Base-by-base conservation (phyloP, 768 basidiomycete species). In the Russula abietina region DNA sequence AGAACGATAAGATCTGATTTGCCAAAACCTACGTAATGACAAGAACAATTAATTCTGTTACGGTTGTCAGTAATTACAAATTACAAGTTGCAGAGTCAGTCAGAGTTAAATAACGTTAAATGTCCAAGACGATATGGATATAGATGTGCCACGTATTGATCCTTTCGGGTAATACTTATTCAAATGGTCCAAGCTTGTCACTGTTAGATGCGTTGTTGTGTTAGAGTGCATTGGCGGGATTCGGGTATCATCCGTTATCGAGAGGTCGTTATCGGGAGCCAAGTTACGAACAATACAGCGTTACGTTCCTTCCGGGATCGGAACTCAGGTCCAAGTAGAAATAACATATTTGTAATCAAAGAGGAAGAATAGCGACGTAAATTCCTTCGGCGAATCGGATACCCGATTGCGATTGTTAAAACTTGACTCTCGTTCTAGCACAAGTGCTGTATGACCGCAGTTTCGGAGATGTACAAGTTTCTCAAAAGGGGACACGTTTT, bases 141-240 rank as follows among this genome's bases (percentile, higher is more conserved):
- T 26, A 12, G 55, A 51, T 33, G 24, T 41, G 43, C 61, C 61
- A 58, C 56, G 41, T 57, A 53, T 33, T 7, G 4, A 6, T 46
- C 26, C 32, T 17, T 17, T 45, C 14, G 8, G 22, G 19, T 45
- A 33, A n/a, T 8, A 49, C 16, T 19, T 48, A 48, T 26, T 49
- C 46, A 22, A 28, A 24, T 55, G 17, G 16, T 22, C 53, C 24
- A 38, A 38, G 4, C 38, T 55, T 39, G 33, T 49, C 41, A 56
- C 28, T 41, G 48, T 26, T 11, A 49, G 12, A 48, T 22, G n/a
- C 43, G n/a, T 22, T 22, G n/a, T 45, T 22, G 8, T n/a, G 22
- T 11, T 11, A n/a, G 22, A 45, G 10, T 19, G 45, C n/a, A 45
- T 16, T 8, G 24, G 39, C 11, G 6, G 4, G 38, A 3, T 12